Conservation (phyloP, 257 asterid species). For the Dorcoceras hygrometricum region DNA sequence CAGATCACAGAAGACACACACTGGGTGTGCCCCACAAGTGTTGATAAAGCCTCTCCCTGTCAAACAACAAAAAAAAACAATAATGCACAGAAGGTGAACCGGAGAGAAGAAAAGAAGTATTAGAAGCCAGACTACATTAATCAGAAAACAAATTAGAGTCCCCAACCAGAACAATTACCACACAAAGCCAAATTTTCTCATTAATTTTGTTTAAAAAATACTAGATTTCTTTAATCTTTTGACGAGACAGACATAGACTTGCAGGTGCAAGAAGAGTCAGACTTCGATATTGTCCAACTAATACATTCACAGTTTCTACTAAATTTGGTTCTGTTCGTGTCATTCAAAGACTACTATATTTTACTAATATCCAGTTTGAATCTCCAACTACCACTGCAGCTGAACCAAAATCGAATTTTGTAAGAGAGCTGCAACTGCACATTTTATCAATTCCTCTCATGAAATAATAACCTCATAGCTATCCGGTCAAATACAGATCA, state of each 20-base stretch:
- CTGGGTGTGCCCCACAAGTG: conserved; percentile 89
- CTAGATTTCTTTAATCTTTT: background rate
- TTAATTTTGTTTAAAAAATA: too few relatives aligned
- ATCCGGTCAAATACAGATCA: conserved; percentile 8
- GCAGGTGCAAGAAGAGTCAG: background rate
- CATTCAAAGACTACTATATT: background rate
- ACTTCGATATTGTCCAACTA: too few relatives aligned
- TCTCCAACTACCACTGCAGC: background rate
- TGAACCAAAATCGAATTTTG: background rate
- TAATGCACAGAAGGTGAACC: background rate
- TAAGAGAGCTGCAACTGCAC: conserved; percentile 3
- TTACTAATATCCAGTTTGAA: background rate
- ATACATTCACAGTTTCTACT: background rate
- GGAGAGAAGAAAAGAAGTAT: conserved; percentile 7
- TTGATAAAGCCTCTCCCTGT: conserved; percentile 80
- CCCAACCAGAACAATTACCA: background rate
- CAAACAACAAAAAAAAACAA: conserved; percentile 15
- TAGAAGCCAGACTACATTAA: background rate
- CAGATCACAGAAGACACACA: conserved; percentile 85
- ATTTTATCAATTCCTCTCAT: conserved; percentile 8
- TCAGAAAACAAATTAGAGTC: background rate
- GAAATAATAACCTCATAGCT: background rate
- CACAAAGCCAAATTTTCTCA: background rate
- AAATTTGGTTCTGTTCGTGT: background rate
- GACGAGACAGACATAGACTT: background rate